Conservation (phyloP, 495 filamentous ascomycete genomes). For the Geopyxis carbonaria region DNA sequence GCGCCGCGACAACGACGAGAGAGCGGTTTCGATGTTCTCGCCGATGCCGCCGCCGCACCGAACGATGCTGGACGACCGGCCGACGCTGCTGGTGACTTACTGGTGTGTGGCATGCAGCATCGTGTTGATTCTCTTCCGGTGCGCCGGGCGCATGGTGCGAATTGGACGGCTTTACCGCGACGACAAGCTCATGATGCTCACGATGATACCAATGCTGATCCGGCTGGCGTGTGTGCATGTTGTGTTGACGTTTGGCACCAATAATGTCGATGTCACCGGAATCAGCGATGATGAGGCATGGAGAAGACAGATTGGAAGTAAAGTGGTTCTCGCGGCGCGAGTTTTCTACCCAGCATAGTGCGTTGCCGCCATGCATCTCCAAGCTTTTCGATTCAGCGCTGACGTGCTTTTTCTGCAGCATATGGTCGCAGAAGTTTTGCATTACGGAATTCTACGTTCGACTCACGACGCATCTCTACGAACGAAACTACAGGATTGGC, state of each 20-base stretch:
- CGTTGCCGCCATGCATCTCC: constrained; percentile 23
- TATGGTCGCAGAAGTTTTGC: constrained; percentile 83
- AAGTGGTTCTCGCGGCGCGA: constrained; percentile 45
- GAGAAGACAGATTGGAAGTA: constrained; percentile 41
- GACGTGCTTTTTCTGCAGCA: constrained; percentile 32
- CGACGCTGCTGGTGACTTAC: constrained; percentile 79
- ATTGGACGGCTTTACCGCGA: constrained; percentile 69
- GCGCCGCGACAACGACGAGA: no score
- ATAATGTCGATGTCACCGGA: constrained; percentile 41
- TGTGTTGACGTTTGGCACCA: constrained; percentile 71
- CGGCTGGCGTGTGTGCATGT: constrained; percentile 80
- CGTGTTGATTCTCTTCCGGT: constrained; percentile 58
- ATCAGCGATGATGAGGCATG: constrained; percentile 26
- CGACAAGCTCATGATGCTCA: constrained; percentile 68
- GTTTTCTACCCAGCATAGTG: constrained; percentile 56
- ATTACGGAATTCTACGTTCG: constrained; percentile 82
- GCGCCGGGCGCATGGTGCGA: constrained; percentile 62
- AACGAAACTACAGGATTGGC: constrained; percentile 46
- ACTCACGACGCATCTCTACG: constrained; percentile 51
- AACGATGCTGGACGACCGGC: constrained; percentile 34
- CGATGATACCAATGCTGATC: constrained; percentile 58
- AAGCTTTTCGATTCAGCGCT: background rate
- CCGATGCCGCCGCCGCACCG: constrained; percentile 8
- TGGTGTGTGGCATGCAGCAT: constrained; percentile 78
- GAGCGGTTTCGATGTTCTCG: no score